These are phyloP conservation scores for Ustilago bromivora DNA, from an alignment of 1,284 basidiomycete species.

Conservation along the genomic window DNA sequence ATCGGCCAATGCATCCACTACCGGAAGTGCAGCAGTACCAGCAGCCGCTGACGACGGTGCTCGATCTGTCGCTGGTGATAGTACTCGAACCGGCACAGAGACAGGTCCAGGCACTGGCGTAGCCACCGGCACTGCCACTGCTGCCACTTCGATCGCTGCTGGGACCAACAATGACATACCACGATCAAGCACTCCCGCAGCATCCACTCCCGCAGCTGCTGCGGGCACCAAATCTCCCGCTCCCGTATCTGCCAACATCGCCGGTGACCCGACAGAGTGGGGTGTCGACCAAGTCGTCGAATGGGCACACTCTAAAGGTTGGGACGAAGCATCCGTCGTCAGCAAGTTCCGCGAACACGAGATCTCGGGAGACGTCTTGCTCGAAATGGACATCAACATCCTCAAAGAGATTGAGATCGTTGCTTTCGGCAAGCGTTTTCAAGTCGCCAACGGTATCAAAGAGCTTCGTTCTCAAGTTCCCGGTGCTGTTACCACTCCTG, in stretches of 20 bases:
- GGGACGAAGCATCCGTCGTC: conserved; percentile 81
- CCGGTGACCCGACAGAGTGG: conserved; percentile 79
- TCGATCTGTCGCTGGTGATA: conserved; percentile 41
- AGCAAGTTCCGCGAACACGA: conserved; percentile 89
- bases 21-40: conserved; percentile 4
- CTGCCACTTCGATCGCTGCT: conserved; percentile 57
- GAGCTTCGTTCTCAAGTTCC: conserved; percentile 76
- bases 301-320: conserved; percentile 87
- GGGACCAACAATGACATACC: conserved; percentile 61
- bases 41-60: conserved; percentile 31
- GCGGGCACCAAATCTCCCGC: conserved; percentile 15
- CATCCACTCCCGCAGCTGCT: conserved; percentile 13
- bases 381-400: conserved; percentile 90
- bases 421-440: conserved; percentile 92
- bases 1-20: conserved; percentile 18
- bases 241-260: conserved; percentile 13
- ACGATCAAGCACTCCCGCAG: background rate
- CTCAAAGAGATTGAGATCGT: conserved; percentile 96
- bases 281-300: conserved; percentile 87
- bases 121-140: conserved; percentile 36
- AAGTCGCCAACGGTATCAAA: conserved; percentile 92
- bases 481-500: conserved; percentile 25
- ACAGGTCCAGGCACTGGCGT: conserved; percentile 23
- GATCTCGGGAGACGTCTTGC: conserved; percentile 94
- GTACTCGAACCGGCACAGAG: conserved; percentile 28